Conservation (phyloP, 2,329 filamentous ascomycete genomes). For the Dothideomycetes sp. region DNA sequence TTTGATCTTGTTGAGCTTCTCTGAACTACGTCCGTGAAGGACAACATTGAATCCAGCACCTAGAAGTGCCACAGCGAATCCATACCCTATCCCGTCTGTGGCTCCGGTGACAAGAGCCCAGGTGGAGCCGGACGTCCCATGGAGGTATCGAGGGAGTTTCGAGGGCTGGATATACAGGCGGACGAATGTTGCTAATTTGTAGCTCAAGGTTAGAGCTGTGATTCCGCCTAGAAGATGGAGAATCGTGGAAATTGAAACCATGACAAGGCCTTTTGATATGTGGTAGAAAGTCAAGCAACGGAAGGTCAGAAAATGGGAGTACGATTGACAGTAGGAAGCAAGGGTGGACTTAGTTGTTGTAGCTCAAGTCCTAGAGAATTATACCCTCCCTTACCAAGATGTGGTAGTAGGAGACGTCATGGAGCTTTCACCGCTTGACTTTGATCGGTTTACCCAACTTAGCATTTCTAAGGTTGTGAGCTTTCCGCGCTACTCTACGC, state of each 20-base stretch:
- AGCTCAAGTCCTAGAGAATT: too few species aligned
- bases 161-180: conserved; percentile 15
- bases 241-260: neutral
- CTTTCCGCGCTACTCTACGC: too few species aligned
- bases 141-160: conserved; percentile 15
- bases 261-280: neutral
- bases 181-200: conserved; percentile 13
- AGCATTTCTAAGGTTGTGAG: too few species aligned
- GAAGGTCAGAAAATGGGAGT: too few species aligned
- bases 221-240: conserved; percentile 1
- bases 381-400: too few species aligned
- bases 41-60: conserved; percentile 44
- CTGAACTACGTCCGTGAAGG: conserved; percentile 43
- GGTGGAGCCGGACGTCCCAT: conserved; percentile 12
- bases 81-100: conserved; percentile 44
- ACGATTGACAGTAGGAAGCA: too few species aligned
- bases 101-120: conserved; percentile 45
- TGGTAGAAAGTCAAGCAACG: neutral
- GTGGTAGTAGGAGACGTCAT: too few species aligned
- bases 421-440: too few species aligned
- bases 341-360: too few species aligned
- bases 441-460: too few species aligned
- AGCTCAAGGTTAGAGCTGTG: conserved; percentile 4
- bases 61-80: conserved; percentile 41
- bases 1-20: conserved; percentile 36